These are phyloP conservation scores for Quillaja saponaria DNA, from an alignment of 306 rosid genomes.

Conservation along the genomic window DNA sequence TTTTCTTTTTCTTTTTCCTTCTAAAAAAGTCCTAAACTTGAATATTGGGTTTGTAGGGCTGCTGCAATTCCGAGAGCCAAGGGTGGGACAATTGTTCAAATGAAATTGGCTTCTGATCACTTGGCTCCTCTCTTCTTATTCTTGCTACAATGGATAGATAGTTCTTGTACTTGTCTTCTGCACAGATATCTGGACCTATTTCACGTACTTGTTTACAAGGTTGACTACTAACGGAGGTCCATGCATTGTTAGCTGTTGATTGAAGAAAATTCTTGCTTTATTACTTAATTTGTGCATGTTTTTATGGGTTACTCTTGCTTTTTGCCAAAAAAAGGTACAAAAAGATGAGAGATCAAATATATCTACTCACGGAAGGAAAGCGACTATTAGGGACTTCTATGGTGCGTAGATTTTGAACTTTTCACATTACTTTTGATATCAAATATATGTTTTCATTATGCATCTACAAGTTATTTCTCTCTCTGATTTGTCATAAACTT, in stretches of 20 bases:
- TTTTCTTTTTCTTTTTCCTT: background rate
- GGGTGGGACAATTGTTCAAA: conserved; percentile 78
- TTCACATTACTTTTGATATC: background rate
- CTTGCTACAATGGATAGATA: conserved; percentile 90
- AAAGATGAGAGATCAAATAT: conserved; percentile 71
- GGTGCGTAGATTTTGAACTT: conserved; percentile 53
- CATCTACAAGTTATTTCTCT: conserved; percentile 30
- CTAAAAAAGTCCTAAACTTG: conserved; percentile 29
- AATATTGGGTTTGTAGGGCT: conserved; percentile 61
- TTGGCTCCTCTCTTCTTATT: conserved; percentile 77
- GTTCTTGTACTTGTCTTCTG: conserved; percentile 75
- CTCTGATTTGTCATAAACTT: conserved; percentile 25
- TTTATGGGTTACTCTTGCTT: conserved; percentile 13
- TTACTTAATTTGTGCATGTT: conserved; percentile 20
- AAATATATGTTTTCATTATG: background rate
- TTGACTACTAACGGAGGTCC: conserved; percentile 31
- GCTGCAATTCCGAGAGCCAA: conserved; percentile 84
- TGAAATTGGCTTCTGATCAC: conserved; percentile 88
- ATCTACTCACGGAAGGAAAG: conserved; percentile 83
- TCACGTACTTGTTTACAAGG: conserved; percentile 87
- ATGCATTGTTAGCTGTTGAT: conserved; percentile 9
- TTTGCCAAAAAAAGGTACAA: conserved; percentile 54
- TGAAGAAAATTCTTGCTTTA: conserved; percentile 9
- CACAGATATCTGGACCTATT: conserved; percentile 79
- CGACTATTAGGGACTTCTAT: conserved; percentile 80